Evolutionary conservation across 371 early-diverging fungal species (phyloP), one percentile per base, ranked within the genome.

Genomic region (Dichotomocladium elegans): DNA sequence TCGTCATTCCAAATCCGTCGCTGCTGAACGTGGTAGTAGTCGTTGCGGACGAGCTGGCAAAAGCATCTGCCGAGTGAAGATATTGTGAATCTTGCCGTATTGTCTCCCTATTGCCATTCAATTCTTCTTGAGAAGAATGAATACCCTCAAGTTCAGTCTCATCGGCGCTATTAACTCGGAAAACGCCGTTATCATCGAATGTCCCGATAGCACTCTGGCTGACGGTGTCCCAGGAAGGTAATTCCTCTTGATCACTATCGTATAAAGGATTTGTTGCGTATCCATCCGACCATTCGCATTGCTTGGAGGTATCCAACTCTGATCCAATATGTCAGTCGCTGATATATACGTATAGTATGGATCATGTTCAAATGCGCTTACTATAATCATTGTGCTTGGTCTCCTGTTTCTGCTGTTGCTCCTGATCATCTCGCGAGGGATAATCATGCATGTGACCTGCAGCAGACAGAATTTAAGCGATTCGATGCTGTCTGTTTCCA

Each of bases 121-220:
- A 5, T 41, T 60, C 52, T 56, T 55, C 47, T 17, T 67, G 50
- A 12, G 17, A 5, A 11, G 47, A 43, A 35, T 29, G 40, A 35
- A 31, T 12, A 24, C 41, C 63, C 24, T 62, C 47, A 27, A 53
- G 71, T 26, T 47, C 70, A 12, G 64, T 71, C 9, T 72, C 77
- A 14, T 59, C 57, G 27, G 55, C 62, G 8, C 64, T 67, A 30
- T 70, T 66, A 45, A 83, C 68, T 31, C 84, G 79, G 60, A 88
- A 88, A 30, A 86, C 79, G 26, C 89, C 87, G 45, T 85, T 81
- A 21, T 74, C 67, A 41, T 82, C 85, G 63, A 84, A 86, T 31
- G 82, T 73, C 3, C 71, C 75, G 14, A 74, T 52, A 2, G 69
- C 46, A 46, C 64, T 57, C 19, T 62, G 57, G 35, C 55, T 68